phyloP scores from a whole-genome alignment of 2,329 filamentous ascomycete genomes.

The Colletotrichum sp. region DNA sequence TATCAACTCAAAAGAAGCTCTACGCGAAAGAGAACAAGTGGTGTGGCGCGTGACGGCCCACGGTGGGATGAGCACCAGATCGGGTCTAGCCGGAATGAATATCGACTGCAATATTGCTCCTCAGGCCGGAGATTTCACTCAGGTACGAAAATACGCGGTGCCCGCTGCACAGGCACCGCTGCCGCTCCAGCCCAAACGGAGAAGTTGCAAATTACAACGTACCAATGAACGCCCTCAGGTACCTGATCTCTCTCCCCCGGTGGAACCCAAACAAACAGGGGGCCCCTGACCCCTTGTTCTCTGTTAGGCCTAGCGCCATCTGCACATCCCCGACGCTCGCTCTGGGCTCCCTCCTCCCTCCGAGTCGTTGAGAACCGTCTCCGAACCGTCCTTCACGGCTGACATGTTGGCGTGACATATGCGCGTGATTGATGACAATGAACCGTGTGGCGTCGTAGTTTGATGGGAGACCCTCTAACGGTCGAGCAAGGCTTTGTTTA shows the following conservation, averaged over 20 bases:
- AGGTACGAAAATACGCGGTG: neutral
- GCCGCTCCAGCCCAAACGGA: neutral
- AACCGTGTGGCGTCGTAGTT: neutral
- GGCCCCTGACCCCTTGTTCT: neutral
- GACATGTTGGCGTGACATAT: neutral
- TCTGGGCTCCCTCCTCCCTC: neutral
- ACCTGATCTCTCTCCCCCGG: neutral
- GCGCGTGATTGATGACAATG: neutral
- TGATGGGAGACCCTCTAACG: neutral
- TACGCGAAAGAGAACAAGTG: neutral
- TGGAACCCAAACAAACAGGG: neutral
- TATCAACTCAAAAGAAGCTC: neutral
- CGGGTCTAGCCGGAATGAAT: neutral
- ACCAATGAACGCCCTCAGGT: conserved; percentile 6
- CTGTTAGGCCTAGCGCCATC: neutral
- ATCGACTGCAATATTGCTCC: neutral
- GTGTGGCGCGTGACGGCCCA: neutral
- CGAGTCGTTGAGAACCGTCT: neutral
- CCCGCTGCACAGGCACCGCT: neutral
- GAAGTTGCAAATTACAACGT: neutral
- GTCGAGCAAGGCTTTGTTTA: neutral
- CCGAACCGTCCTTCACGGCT: neutral
- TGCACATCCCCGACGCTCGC: neutral
- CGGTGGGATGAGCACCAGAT: neutral
- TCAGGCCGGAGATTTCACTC: neutral